Base-by-base conservation (phyloP, 2,329 filamentous ascomycete genomes). In the Cladorrhinum sp. region DNA sequence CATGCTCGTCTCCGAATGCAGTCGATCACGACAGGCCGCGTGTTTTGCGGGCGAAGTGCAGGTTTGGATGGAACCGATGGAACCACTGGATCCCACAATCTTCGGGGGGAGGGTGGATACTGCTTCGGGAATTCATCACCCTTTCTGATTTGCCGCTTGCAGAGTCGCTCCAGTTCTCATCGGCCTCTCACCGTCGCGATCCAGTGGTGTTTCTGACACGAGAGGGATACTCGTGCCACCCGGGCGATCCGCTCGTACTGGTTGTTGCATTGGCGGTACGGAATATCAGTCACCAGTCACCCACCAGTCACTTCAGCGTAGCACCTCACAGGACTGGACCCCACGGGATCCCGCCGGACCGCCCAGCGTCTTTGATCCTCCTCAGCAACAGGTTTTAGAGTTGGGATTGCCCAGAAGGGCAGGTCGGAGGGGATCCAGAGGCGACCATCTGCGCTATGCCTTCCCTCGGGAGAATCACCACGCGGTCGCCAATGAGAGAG, bases 1-100 rank as follows among this genome's bases (percentile, higher is more conserved):
- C 42, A 21, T 62, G 61, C 63, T 64, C 61, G 62, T 55, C 28
- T 63, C 63, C 58, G 61, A 58, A 65, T 64, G 60, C 57, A 62
- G 61, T 46, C 42, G 42, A 46, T 46, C 42, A 46, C 42, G 58
- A 62, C 51, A 53, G 60, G 61, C 60, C 63, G 63, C 59, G 59
- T 59, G 64, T 60, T 58, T 56, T 57, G 28, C 55, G 55, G 46
- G 58, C 51, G 59, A 52, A 51, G 23, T 60, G 59, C 63, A 59
- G 62, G 51, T 46, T 18, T 46, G 42, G 16, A 18, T 46, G 42
- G 36, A 42, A 42, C 36, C 36, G 36, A 57, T 46, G 64, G 42
- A 51, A 61, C 58, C 33, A 46, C 16, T 42, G 36, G 36, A 42
- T 18, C 18, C n/a, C 42, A 3, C 42, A 46, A 20, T 46, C n/a